Conservation (phyloP, 1,139 yeast genomes). For the Geotrichum restrictum region DNA sequence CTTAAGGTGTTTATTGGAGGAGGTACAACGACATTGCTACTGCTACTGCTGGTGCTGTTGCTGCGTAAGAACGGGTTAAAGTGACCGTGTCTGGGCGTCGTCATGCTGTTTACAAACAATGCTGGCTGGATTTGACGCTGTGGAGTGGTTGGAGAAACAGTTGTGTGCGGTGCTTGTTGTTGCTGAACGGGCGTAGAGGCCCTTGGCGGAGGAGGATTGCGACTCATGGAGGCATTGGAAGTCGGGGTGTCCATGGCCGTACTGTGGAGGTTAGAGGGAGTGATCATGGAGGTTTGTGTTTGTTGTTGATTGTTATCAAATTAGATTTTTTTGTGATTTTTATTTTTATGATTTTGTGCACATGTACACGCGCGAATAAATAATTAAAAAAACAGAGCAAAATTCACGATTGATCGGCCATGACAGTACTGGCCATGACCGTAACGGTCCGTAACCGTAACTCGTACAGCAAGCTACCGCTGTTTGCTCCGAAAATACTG, state of each 20-base stretch:
- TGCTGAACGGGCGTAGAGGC: constrained; percentile 7
- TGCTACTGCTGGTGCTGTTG: neutral
- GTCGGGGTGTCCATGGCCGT: no score
- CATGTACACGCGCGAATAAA: neutral
- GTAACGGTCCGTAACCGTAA: no score
- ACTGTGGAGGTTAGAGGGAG: no score
- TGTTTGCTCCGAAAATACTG: constrained; percentile 14
- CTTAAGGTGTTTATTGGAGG: neutral
- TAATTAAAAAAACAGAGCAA: neutral
- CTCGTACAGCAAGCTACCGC: no score
- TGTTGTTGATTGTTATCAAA: neutral
- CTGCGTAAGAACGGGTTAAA: constrained; percentile 6
- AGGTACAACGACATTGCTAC: no score
- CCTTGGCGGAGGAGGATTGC: neutral
- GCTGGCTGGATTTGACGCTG: constrained; percentile 9
- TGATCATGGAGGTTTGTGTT: constrained; percentile 1
- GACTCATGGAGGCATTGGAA: neutral
- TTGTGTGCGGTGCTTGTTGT: neutral
- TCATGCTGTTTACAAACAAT: neutral
- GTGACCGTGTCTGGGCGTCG: neutral
- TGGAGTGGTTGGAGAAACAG: neutral
- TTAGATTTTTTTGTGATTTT: no score
- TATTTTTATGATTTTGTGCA: no score
- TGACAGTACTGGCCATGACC: neutral
- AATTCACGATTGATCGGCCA: neutral